Conservation (phyloP, 2,329 filamentous ascomycete species). For the Aspergillus novoparasiticus region DNA sequence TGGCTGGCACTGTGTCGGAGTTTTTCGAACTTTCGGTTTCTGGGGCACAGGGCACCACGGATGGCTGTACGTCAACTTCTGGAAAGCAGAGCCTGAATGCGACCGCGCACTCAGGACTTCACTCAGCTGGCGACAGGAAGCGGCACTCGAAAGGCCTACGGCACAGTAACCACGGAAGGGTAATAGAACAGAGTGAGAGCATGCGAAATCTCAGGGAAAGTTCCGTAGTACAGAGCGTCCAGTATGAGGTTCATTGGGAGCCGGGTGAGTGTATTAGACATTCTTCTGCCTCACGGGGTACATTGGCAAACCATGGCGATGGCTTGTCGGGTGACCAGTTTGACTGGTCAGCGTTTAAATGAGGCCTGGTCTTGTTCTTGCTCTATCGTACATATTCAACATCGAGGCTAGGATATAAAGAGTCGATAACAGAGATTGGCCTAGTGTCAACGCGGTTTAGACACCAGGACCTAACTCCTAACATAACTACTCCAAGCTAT, state of each 20-base stretch:
- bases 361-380: not conserved
- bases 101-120: not conserved
- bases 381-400: no score
- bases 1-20: conserved; percentile 2
- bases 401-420: no score
- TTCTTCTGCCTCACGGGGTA: not conserved
- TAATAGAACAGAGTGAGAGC: not conserved
- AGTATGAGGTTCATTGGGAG: not conserved
- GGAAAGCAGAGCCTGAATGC: not conserved
- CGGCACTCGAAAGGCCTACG: not conserved
- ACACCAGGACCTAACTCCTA: no score
- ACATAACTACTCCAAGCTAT: not conserved
- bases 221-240: not conserved
- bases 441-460: no score
- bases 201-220: not conserved
- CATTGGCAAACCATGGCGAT: not conserved
- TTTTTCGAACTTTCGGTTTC: conserved; percentile 6
- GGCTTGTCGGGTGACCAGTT: not conserved
- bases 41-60: not conserved
- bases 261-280: not conserved
- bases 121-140: not conserved
- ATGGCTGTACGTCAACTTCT: not conserved
- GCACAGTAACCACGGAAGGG: accelerated
- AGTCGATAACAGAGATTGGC: no score
- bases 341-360: not conserved